Conservation (phyloP, 768 basidiomycete genomes). For the Lactarius hatsudake region DNA sequence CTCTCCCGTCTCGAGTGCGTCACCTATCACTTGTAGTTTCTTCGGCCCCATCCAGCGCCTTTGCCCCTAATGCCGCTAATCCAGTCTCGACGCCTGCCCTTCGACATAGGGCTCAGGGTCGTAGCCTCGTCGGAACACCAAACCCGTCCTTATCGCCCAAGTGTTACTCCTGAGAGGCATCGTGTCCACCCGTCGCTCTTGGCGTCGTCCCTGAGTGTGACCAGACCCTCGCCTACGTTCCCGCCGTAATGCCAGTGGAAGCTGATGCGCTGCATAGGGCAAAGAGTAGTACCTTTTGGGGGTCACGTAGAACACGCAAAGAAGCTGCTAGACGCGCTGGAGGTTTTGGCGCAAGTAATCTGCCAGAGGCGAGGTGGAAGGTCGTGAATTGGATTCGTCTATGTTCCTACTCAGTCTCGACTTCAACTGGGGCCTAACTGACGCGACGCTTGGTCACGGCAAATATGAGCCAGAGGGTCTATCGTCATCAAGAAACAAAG, state of each 20-base stretch:
- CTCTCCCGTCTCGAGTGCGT: too few relatives aligned
- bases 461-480: constrained; percentile 61
- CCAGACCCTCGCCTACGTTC: constrained; percentile 62
- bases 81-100: too few relatives aligned
- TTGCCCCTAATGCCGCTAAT: too few relatives aligned
- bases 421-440: not conserved
- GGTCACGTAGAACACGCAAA: constrained; percentile 33
- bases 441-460: not conserved
- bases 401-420: constrained; percentile 34
- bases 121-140: too few relatives aligned
- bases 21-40: too few relatives aligned
- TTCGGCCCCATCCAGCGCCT: too few relatives aligned
- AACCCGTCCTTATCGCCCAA: too few relatives aligned
- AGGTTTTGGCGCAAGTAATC: constrained; percentile 76
- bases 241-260: constrained; percentile 43
- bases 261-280: constrained; percentile 38
- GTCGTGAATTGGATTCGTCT: constrained; percentile 59
- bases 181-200: constrained; percentile 32
- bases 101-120: too few relatives aligned
- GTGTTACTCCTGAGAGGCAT: too few relatives aligned
- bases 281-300: constrained; percentile 15
- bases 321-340: constrained; percentile 52
- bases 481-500: constrained; percentile 82
- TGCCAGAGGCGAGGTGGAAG: constrained; percentile 69
- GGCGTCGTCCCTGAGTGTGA: constrained; percentile 81